Evolutionary conservation across 2,329 filamentous ascomycete species (phyloP).

Genomic region (Penicillium sclerotiorum): DNA sequence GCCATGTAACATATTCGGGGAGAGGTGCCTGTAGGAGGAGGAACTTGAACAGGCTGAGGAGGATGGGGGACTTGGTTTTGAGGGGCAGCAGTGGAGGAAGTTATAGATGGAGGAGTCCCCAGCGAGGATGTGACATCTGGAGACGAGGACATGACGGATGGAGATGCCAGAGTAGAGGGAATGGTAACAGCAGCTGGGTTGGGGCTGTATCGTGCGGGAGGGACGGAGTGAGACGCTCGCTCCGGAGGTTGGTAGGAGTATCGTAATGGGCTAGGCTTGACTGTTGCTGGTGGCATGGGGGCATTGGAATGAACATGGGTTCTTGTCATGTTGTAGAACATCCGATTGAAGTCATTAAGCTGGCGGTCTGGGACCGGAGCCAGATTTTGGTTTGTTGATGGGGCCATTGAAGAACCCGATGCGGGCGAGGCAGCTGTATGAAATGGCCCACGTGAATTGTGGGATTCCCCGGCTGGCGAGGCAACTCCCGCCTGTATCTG

Average conservation of each 20-base stretch:
- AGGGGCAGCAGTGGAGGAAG: slow-evolving; percentile 6
- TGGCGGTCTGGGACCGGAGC: slow-evolving; percentile 22
- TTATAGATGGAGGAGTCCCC: slow-evolving; percentile 1
- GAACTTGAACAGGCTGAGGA: slow-evolving; percentile 4
- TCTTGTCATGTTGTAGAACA: slow-evolving; percentile 40
- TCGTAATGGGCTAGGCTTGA: slow-evolving; percentile 29
- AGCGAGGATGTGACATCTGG: slow-evolving; percentile 12
- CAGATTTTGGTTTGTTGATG: slow-evolving; percentile 1
- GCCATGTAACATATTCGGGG: slow-evolving; percentile 26
- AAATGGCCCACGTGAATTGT: slow-evolving; percentile 10
- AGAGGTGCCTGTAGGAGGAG: slow-evolving; percentile 4
- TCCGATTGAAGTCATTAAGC: slow-evolving; percentile 35
- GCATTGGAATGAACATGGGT: slow-evolving; percentile 31
- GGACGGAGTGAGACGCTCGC: slow-evolving; percentile 9
- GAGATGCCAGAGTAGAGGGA: slow-evolving; percentile 6
- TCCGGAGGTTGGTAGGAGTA: slow-evolving; percentile 23
- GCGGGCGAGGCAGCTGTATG: slow-evolving; percentile 13
- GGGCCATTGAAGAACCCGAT: slow-evolving; percentile 9
- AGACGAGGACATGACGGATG: slow-evolving; percentile 16
- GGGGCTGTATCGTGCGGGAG: slow-evolving; percentile 17
- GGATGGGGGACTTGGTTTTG: slow-evolving; percentile 7
- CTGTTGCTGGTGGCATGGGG: slow-evolving; percentile 10
- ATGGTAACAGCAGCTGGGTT: slow-evolving; percentile 11
- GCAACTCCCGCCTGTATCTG: slow-evolving; percentile 43
- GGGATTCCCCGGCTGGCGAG: slow-evolving; percentile 23